These are phyloP conservation scores for Petunia hybrid DNA, from an alignment of 305 asterid species.

Conservation along the genomic window DNA sequence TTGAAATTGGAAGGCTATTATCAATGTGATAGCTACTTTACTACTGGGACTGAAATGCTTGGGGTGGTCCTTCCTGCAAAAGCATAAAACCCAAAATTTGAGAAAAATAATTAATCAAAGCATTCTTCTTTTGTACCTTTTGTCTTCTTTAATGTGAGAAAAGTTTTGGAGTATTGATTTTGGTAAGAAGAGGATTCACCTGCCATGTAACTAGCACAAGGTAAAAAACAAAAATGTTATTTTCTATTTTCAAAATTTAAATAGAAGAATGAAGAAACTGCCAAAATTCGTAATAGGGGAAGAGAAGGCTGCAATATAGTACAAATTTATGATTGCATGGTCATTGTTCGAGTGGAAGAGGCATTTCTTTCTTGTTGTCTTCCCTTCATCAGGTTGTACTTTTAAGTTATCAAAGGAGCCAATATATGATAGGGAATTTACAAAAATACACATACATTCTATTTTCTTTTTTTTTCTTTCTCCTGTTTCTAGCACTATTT, in stretches of 20 bases:
- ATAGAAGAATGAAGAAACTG: neutral
- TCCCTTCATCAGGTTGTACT: too few species aligned
- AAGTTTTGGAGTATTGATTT: neutral
- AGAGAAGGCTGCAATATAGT: too few species aligned
- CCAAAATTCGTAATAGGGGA: neutral
- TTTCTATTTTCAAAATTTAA: neutral
- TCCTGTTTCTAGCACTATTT: too few species aligned
- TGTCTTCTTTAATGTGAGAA: constrained; percentile 14
- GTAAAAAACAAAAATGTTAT: neutral
- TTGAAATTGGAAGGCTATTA: constrained; percentile 21
- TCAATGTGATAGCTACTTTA: constrained; percentile 32
- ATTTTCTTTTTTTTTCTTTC: too few species aligned
- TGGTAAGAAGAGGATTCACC: neutral
- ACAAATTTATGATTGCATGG: too few species aligned
- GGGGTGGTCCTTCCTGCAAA: constrained; percentile 32
- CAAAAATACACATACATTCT: too few species aligned
- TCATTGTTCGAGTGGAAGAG: too few species aligned
- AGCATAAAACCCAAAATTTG: constrained; percentile 27
- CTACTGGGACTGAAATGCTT: neutral
- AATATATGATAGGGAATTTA: too few species aligned
- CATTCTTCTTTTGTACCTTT: neutral
- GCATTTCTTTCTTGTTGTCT: too few species aligned
- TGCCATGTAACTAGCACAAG: neutral
- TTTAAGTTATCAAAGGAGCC: too few species aligned
- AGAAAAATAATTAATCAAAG: constrained; percentile 1